These are phyloP conservation scores for Colletotrichum scovillei DNA, from an alignment of 2,329 filamentous ascomycete species.

Conservation along the genomic window DNA sequence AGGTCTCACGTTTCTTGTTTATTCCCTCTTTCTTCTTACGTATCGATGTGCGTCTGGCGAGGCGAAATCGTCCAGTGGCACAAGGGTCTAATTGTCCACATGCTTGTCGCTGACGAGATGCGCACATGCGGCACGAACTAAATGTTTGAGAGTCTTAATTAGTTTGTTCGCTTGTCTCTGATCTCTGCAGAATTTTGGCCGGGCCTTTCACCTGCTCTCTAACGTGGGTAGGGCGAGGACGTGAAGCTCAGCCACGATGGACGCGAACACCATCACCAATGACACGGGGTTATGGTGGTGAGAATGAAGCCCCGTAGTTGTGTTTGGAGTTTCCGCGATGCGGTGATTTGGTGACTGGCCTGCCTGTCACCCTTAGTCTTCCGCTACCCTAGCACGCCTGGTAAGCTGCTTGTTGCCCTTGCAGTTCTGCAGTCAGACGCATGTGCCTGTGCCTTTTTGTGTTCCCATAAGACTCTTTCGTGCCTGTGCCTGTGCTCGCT, in stretches of 20 bases:
- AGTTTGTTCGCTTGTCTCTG: not conserved
- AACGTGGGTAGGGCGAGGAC: not conserved
- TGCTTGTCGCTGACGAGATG: not conserved
- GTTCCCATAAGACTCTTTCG: not conserved
- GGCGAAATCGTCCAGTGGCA: not conserved
- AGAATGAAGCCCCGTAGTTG: not conserved
- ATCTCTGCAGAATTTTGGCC: not conserved
- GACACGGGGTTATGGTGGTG: not conserved
- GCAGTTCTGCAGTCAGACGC: not conserved
- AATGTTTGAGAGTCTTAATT: not conserved
- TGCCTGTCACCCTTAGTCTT: not conserved
- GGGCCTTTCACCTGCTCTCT: not conserved
- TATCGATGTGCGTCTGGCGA: not conserved
- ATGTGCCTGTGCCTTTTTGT: not conserved
- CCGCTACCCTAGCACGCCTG: not conserved
- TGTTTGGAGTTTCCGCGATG: not conserved
- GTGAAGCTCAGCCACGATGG: constrained; percentile 8
- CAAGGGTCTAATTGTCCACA: constrained; percentile 7
- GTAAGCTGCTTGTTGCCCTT: not conserved
- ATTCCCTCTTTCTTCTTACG: constrained; percentile 11
- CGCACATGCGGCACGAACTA: not conserved
- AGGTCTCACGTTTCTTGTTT: not conserved
- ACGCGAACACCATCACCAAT: not conserved
- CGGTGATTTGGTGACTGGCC: not conserved
- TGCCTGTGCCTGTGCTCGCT: not conserved